These are phyloP conservation scores for Cercis canadensis DNA, from an alignment of 306 rosid genomes.

Conservation along the genomic window DNA sequence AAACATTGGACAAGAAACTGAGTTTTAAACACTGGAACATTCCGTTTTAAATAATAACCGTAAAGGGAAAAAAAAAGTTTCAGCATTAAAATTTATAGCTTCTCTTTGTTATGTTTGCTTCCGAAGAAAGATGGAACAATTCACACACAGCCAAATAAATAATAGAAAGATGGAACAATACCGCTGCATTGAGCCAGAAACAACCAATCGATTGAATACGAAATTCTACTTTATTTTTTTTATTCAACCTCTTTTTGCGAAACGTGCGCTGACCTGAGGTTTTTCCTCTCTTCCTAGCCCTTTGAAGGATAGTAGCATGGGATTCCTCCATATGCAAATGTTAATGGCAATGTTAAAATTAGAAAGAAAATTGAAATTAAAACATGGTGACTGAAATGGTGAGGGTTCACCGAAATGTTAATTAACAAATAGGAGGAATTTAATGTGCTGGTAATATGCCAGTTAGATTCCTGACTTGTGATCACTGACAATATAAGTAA, in stretches of 20 bases:
- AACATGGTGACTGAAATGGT: background rate
- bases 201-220: no score
- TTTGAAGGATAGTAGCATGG: background rate
- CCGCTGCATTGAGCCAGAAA: background rate
- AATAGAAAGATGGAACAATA: no score
- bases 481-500: slow-evolving; percentile 4
- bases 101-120: background rate
- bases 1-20: slow-evolving; percentile 13
- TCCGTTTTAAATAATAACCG: background rate
- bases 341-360: no score
- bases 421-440: background rate
- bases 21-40: background rate
- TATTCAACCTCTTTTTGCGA: no score
- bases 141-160: no score
- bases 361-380: background rate
- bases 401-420: background rate
- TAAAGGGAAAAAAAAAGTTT: slow-evolving; percentile 6
- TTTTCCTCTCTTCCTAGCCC: no score
- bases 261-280: no score
- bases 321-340: slow-evolving; percentile 3
- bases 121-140: no score
- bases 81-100: background rate
- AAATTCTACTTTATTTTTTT: no score
- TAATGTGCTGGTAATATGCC: background rate
- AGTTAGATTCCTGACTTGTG: background rate